These are phyloP conservation scores for Salicornia ramosissima DNA, from an alignment of 148 eudicot species.

Conservation along the genomic window DNA sequence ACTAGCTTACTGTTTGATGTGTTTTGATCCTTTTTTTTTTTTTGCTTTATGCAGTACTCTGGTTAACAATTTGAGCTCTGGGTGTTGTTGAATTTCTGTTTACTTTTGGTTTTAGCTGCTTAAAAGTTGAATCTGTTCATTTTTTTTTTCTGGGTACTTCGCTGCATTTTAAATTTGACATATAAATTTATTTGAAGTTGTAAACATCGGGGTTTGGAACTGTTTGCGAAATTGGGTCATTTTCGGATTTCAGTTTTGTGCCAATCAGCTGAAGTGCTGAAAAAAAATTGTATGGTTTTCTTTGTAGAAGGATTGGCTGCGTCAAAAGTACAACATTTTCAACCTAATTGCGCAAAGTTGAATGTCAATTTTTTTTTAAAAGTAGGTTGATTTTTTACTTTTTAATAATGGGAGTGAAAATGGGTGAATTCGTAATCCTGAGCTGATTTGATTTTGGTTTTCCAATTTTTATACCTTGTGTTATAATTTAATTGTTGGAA, in stretches of 20 bases:
- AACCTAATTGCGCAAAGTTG: background rate
- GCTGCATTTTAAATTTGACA: no score
- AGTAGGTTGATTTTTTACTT: background rate
- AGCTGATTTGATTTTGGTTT: background rate
- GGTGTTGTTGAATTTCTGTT: slow-evolving; percentile 10
- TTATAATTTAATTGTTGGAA: background rate
- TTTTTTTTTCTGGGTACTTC: background rate
- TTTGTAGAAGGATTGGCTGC: no score
- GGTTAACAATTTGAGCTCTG: background rate
- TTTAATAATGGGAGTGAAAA: background rate
- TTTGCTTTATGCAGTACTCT: background rate
- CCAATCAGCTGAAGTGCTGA: background rate
- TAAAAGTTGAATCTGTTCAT: background rate
- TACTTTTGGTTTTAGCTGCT: background rate
- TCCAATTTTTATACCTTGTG: background rate
- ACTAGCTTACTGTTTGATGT: background rate
- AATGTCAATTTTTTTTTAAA: background rate
- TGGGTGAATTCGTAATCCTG: background rate
- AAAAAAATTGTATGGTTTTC: no score
- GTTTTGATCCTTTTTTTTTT: background rate
- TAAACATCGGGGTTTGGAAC: background rate
- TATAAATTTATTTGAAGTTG: background rate
- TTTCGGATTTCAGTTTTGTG: background rate
- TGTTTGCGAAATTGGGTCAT: background rate
- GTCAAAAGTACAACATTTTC: no score